These are phyloP conservation scores for Emergomyces africanus DNA, from an alignment of 2,329 filamentous ascomycete species.

Conservation along the genomic window DNA sequence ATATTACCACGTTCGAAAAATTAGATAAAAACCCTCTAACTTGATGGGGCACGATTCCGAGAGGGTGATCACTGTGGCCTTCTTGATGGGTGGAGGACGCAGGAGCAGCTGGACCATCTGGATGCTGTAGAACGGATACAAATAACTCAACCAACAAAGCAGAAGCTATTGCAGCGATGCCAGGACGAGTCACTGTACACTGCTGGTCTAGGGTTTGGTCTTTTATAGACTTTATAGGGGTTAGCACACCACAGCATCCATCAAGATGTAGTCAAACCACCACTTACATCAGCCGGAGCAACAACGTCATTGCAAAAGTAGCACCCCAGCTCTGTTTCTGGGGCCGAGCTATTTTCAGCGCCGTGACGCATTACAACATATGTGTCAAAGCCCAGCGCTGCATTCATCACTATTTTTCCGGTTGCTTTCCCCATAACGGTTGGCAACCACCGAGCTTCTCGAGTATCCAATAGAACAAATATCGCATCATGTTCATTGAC, in stretches of 20 bases:
- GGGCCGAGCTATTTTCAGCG: constrained; percentile 44
- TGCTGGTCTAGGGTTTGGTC: constrained; percentile 95
- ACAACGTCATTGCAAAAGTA: constrained; percentile 99
- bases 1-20: constrained; percentile 46
- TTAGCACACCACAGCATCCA: constrained; percentile 15
- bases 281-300: constrained; percentile 74
- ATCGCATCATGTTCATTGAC: constrained; percentile 81
- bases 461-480: constrained; percentile 93
- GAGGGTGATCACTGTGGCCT: constrained; percentile 31
- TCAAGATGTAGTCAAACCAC: not conserved
- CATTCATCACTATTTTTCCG: constrained; percentile 93
- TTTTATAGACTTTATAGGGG: constrained; percentile 60
- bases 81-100: constrained; percentile 21
- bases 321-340: constrained; percentile 65
- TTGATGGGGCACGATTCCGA: constrained; percentile 47
- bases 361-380: constrained; percentile 97
- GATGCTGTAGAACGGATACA: constrained; percentile 78
- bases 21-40: constrained; percentile 50
- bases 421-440: constrained; percentile 91
- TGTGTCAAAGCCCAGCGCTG: constrained; percentile 89
- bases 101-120: constrained; percentile 36
- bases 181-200: constrained; percentile 91
- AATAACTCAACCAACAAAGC: constrained; percentile 82
- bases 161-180: constrained; percentile 83
- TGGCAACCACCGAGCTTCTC: constrained; percentile 89